Percentiles rank a stretch among this genome's conserved stretches.
Conservation (phyloP, 2,329 filamentous ascomycete species). For the Chaetomium strumarium region DNA sequence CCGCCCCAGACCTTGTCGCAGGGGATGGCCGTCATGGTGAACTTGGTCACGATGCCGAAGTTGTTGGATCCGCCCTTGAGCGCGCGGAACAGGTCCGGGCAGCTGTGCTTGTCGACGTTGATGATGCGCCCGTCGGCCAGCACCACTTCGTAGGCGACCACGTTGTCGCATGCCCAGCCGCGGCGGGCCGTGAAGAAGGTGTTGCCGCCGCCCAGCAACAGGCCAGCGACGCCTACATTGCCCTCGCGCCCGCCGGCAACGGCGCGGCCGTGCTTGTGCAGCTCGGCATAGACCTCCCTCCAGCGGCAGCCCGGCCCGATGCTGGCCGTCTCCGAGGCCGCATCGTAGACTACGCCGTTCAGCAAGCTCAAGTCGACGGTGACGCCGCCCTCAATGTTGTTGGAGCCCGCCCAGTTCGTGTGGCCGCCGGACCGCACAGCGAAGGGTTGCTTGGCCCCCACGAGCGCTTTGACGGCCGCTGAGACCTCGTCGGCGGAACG, state of each 20-base stretch:
- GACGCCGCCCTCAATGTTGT: slow-evolving; percentile 34
- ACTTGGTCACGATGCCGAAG: slow-evolving; percentile 33
- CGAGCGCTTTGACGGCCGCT: slow-evolving; percentile 30
- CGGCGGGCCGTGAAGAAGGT: slow-evolving; percentile 25
- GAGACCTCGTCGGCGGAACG: slow-evolving; percentile 32
- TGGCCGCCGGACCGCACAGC: slow-evolving; percentile 37
- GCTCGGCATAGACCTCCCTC: slow-evolving; percentile 33
- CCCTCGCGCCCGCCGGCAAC: slow-evolving; percentile 26
- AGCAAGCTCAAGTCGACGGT: slow-evolving; percentile 34
- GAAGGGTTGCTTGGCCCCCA: slow-evolving; percentile 30
- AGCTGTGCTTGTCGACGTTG: slow-evolving; percentile 29
- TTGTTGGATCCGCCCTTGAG: slow-evolving; percentile 42
- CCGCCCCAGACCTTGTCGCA: slow-evolving; percentile 24
- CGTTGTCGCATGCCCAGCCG: slow-evolving; percentile 38
- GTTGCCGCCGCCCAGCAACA: slow-evolving; percentile 27
- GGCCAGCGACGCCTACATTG: slow-evolving; percentile 27
- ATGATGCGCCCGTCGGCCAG: slow-evolving; percentile 36
- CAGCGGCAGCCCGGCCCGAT: slow-evolving; percentile 33
- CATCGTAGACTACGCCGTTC: slow-evolving; percentile 29
- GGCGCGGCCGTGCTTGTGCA: slow-evolving; percentile 21
- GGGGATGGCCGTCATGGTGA: slow-evolving; percentile 18
- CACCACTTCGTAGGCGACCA: slow-evolving; percentile 37
- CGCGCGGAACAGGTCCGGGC: slow-evolving; percentile 26
- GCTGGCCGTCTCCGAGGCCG: slow-evolving; percentile 20
- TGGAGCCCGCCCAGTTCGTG: slow-evolving; percentile 29